Evolutionary conservation across 345 rosid species (phyloP).

Genomic region (Hypericum androsaemum): DNA sequence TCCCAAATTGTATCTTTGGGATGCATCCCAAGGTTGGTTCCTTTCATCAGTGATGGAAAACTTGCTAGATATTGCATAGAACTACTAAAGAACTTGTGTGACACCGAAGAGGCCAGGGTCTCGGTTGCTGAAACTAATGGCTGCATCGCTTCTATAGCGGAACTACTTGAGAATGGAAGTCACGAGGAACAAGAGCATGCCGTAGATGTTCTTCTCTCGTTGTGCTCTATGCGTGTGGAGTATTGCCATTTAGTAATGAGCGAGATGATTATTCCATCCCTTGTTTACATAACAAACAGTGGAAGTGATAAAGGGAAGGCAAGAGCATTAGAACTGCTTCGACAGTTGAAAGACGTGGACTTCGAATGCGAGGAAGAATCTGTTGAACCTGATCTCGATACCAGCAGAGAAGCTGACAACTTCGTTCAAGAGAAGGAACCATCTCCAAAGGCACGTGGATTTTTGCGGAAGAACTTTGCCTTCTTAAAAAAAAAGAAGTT

Average conservation of each 20-base stretch:
- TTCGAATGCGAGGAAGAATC: too few species aligned
- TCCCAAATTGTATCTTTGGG: constrained; percentile 29
- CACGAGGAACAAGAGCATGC: constrained; percentile 22
- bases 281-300: constrained; percentile 11
- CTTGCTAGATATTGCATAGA: constrained; percentile 23
- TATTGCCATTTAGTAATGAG: constrained; percentile 12
- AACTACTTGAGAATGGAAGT: constrained; percentile 19
- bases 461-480: too few species aligned
- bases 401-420: too few species aligned
- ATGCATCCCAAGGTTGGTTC: constrained; percentile 22
- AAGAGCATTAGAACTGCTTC: constrained; percentile 14
- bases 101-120: constrained; percentile 16
- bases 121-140: constrained; percentile 17
- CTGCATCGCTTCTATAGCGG: constrained; percentile 16
- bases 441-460: too few species aligned
- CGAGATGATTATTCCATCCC: constrained; percentile 9
- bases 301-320: constrained; percentile 16
- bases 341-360: not conserved
- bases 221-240: constrained; percentile 11
- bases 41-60: constrained; percentile 14
- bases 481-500: too few species aligned
- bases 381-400: too few species aligned
- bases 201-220: constrained; percentile 15
- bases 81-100: constrained; percentile 20
- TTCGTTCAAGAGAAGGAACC: too few species aligned